Conservation (phyloP, 2,329 filamentous ascomycete genomes). For the Neocatenulostroma microsporum region DNA sequence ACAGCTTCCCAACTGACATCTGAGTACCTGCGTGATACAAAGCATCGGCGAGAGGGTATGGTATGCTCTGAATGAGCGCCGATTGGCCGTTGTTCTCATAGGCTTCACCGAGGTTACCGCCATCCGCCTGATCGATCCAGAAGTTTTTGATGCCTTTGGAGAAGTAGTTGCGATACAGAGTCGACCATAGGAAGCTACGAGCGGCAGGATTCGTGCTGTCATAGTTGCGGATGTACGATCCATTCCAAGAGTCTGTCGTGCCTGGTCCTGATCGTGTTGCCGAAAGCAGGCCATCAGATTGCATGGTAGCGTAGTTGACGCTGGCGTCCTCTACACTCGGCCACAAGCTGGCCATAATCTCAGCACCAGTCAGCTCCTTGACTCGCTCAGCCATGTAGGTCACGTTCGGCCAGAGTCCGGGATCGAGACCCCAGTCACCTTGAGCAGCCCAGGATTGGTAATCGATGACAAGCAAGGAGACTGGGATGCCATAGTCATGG, state of each 20-base stretch:
- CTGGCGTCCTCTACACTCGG: constrained; percentile 25
- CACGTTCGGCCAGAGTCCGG: constrained; percentile 25
- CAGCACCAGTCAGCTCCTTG: constrained; percentile 27
- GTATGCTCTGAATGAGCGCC: constrained; percentile 24
- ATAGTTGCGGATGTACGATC: constrained; percentile 25
- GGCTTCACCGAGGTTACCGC: constrained; percentile 31
- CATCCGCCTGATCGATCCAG: constrained; percentile 31
- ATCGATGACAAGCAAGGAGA: constrained; percentile 28
- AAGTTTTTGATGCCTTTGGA: constrained; percentile 28
- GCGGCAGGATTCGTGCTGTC: constrained; percentile 28
- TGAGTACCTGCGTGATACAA: constrained; percentile 28
- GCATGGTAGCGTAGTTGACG: constrained; percentile 24
- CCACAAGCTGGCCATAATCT: constrained; percentile 30
- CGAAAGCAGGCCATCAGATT: constrained; percentile 21
- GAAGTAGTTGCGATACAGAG: constrained; percentile 25
- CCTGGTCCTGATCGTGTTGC: constrained; percentile 24
- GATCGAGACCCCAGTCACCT: constrained; percentile 26
- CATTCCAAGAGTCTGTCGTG: constrained; percentile 26
- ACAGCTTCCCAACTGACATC: constrained; percentile 22
- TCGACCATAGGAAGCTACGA: constrained; percentile 25
- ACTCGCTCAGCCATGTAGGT: constrained; percentile 21
- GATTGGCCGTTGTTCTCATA: constrained; percentile 33
- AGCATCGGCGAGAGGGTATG: constrained; percentile 24
- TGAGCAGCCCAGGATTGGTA: constrained; percentile 27
- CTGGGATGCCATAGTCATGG: constrained; percentile 23